Evolutionary conservation across 192 early-diverging fungal genomes (phyloP), one percentile per base, ranked within the genome.

Genomic region (Ambispora gerdemannii): DNA sequence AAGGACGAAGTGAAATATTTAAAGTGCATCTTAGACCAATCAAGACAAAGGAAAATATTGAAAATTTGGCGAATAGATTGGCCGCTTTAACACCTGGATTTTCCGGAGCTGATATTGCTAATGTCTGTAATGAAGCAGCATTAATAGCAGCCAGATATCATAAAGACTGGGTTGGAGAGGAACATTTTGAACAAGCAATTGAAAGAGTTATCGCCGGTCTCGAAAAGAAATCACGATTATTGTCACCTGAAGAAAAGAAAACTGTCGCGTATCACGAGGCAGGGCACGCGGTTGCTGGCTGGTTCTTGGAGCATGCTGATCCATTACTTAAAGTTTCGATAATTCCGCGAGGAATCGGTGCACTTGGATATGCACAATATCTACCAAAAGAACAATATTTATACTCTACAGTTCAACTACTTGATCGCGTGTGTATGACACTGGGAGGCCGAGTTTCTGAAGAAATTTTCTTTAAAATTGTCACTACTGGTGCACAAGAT

Each of bases 251-350:
- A 63, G 97, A 99, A 82, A 99, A 99, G 87, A 96, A 92, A 86
- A 96, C 93, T 25, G 95, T 99, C 36, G 97, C 97, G 8, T 96
- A 99, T 78, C 97, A 99, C 80, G 97, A 99, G 83, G 97, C 97
- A 19, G 97, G 97, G 0, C 97, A 99, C 75, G 97, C 97, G 31
- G 94, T 99, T 63, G 93, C 90, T 15, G 97, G 97, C 32, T 99
- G 97, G 97, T 99, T 93, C 75, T 82, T 99, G 64, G 85, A 95
- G 70, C 89, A 95, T 70, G 95, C 97, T 0, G 92, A 96, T 80
- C 97, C 97, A 20, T 80, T 99, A 53, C 82, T 99, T 51, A 97
- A 97, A 83, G 97, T 99, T 4, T 95, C 94, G 58, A 98, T 99
- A 74, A 99, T 99, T 75, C 97, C 97, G 34, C 90, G 97, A 71